phyloP scores from a whole-genome alignment of 331 rosid species.

The Prunus yedoensis region DNA sequence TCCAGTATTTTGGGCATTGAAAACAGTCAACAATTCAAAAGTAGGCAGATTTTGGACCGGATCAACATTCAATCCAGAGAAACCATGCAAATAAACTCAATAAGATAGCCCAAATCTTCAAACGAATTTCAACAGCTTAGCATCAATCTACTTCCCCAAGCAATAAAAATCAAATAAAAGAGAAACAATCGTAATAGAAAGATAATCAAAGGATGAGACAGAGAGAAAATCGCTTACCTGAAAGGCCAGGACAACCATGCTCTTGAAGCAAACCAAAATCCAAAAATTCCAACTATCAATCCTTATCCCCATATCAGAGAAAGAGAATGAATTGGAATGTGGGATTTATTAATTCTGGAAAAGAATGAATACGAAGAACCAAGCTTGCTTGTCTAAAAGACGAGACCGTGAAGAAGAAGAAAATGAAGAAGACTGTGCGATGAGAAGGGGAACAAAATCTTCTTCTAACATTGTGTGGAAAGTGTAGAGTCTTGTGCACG shows the following conservation, averaged over 20 bases:
- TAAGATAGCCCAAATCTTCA: background rate
- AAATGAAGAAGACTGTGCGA: no score
- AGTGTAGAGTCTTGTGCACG: no score
- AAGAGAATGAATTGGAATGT: background rate
- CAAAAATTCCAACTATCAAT: constrained; percentile 3
- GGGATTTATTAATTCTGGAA: background rate
- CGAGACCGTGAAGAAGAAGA: background rate
- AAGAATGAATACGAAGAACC: background rate
- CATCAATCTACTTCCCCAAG: background rate
- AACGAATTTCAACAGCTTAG: background rate
- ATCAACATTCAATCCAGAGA: background rate
- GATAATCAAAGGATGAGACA: background rate
- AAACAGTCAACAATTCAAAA: background rate
- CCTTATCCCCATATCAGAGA: background rate
- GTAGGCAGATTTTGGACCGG: background rate
- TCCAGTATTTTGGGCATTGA: background rate
- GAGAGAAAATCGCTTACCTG: constrained; percentile 21
- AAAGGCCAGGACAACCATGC: background rate
- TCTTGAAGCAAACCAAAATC: background rate
- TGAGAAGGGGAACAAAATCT: background rate
- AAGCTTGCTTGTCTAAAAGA: background rate
- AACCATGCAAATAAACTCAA: constrained; percentile 3
- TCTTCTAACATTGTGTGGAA: background rate
- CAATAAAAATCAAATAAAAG: background rate
- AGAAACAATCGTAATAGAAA: background rate